These are phyloP conservation scores for Lodderomyces pseudojiufengensis DNA, from an alignment of 1,139 yeast species.

Conservation along the genomic window DNA sequence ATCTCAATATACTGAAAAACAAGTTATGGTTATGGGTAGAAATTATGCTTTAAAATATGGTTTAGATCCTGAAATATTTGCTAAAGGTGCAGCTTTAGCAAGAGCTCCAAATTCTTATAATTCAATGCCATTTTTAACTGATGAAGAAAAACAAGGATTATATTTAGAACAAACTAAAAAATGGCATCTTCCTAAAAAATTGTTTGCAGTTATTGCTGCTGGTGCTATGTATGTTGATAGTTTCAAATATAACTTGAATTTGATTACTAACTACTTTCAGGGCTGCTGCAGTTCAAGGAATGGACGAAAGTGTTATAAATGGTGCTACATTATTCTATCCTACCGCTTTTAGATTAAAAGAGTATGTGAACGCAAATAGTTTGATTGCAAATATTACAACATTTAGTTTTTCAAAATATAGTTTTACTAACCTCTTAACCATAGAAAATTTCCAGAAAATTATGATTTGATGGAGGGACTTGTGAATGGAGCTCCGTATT, in stretches of 20 bases:
- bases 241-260: no score
- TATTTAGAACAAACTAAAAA: conserved; percentile 56
- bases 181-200: conserved; percentile 61
- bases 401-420: no score
- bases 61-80: conserved; percentile 63
- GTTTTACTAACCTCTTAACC: no score
- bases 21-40: conserved; percentile 69
- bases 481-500: conserved; percentile 77
- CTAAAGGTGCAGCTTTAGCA: conserved; percentile 74
- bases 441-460: no score
- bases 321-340: conserved; percentile 81
- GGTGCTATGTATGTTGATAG: conserved; percentile 62
- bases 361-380: no score
- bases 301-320: conserved; percentile 85
- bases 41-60: conserved; percentile 60
- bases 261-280: no score
- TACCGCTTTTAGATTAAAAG: conserved; percentile 45
- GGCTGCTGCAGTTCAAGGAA: conserved; percentile 90
- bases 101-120: conserved; percentile 59
- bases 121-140: conserved; percentile 53
- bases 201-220: conserved; percentile 62
- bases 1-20: conserved; percentile 58
- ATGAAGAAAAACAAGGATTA: conserved; percentile 57
- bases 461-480: conserved; percentile 1
- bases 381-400: no score